Evolutionary conservation across 306 rosid species (phyloP).

Genomic region (Elaeagnus macrophylla): DNA sequence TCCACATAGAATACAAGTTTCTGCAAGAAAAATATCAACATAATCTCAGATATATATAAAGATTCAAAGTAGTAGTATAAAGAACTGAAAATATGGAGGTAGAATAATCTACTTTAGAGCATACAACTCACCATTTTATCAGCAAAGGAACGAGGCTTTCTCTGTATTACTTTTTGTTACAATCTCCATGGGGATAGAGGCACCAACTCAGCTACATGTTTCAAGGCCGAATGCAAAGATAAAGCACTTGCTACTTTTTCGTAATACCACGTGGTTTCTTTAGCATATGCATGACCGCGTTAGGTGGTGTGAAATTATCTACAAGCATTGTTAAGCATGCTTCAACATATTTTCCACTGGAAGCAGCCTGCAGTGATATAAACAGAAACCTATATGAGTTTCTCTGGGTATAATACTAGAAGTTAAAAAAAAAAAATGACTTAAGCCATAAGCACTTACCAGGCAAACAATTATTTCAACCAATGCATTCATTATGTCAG

Average conservation of each 20-base stretch:
- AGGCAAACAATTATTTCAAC: constrained; percentile 50
- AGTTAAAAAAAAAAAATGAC: background rate
- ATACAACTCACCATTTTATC: no score
- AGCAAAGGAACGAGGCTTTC: no score
- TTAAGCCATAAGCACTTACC: constrained; percentile 34
- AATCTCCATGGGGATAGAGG: no score
- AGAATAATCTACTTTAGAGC: background rate
- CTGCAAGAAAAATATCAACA: constrained; percentile 43
- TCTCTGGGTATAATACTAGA: constrained; percentile 1
- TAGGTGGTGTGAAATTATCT: constrained; percentile 47
- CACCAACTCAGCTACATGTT: no score
- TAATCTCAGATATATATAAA: no score
- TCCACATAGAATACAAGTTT: constrained; percentile 54
- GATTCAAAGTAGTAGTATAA: background rate
- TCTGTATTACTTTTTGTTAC: no score
- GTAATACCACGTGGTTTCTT: constrained; percentile 31
- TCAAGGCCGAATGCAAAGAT: constrained; percentile 68
- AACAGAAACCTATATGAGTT: background rate
- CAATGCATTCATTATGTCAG: constrained; percentile 71
- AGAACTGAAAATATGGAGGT: background rate
- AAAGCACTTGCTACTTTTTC: constrained; percentile 56
- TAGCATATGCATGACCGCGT: constrained; percentile 12
- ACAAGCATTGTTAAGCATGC: constrained; percentile 62
- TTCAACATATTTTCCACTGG: constrained; percentile 50
- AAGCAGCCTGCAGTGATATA: constrained; percentile 42